Evolutionary conservation across 2,329 filamentous ascomycete genomes (phyloP), one percentile per base, ranked within the genome.

Genomic region (Colletotrichum zoysiae): DNA sequence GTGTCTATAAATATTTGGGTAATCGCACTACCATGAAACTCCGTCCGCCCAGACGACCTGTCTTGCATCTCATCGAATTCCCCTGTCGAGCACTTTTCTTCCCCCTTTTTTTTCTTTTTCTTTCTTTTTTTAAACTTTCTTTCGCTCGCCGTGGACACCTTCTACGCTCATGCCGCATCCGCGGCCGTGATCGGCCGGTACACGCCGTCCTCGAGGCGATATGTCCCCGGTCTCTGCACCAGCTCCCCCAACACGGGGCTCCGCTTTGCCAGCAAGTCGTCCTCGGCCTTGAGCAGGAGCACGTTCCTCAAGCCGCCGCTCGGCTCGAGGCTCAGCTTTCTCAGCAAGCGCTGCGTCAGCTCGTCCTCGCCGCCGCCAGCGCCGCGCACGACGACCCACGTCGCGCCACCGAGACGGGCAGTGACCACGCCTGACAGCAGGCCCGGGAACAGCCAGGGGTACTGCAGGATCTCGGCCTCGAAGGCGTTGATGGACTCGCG

Each of bases 401-500:
- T 77, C 65, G 87, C 87, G 2, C 91, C 87, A 0, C 95, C 95
- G 3, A 97, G 82, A 71, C 92, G 89, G 5, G 91, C 89, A 1
- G 91, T 89, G 12, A 97, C 93, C 2, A 98, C 89, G 0, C 88
- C 88, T 4, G 90, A 88, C 76, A 98, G 86, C 76, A 98, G 86
- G 5, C 93, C 93, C 0, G 93, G 91, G 82, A 97, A 98, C 2
- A 98, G 86, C 86, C 96, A 97, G 0, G 96, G 95, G 77, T 98
- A 95, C 80, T 98, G 95, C 78, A 97, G 86, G 76, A 97, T 91
- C 82, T 99, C 96, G 0, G 93, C 92, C 76, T 97, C 94, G 76
- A 99, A 99, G 0, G 95, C 94, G 71, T 90, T 90, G 73, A 95
- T 90, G 0, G 94, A 96, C 75, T 92, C 88, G 62, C 88, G 87